phyloP scores from a whole-genome alignment of 805 yeast genomes.

The Starmerella tilneyi region DNA sequence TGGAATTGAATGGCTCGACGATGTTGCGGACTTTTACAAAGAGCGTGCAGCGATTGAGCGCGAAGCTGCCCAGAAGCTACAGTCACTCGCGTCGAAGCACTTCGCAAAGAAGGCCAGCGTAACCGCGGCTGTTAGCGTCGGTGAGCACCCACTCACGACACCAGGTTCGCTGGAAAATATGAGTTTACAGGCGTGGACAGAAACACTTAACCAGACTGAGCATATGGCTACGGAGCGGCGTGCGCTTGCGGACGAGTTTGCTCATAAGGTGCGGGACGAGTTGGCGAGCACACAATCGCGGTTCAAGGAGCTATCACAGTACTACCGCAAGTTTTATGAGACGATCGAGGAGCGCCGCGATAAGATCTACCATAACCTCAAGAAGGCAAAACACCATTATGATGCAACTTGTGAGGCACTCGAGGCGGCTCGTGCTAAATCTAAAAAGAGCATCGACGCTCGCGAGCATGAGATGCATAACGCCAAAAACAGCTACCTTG shows the following conservation, averaged over 20 bases:
- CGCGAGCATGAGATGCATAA: constrained; percentile 73
- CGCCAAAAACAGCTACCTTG: constrained; percentile 73
- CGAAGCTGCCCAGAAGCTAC: constrained; percentile 65
- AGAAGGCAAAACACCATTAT: constrained; percentile 61
- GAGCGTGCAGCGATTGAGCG: constrained; percentile 74
- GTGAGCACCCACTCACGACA: constrained; percentile 79
- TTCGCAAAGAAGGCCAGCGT: constrained; percentile 65
- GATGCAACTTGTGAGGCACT: constrained; percentile 70
- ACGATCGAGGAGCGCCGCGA: constrained; percentile 42
- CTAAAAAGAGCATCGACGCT: constrained; percentile 53
- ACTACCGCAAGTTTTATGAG: constrained; percentile 52
- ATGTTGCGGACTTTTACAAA: constrained; percentile 70
- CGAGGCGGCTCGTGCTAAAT: constrained; percentile 68
- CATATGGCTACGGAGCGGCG: constrained; percentile 57
- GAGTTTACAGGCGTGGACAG: constrained; percentile 80
- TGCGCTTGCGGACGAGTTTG: constrained; percentile 50
- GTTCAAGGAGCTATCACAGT: constrained; percentile 44
- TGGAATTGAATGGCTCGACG: constrained; percentile 65
- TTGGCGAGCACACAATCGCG: constrained; percentile 44
- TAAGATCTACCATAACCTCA: constrained; percentile 45
- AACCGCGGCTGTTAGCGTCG: constrained; percentile 66
- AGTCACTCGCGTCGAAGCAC: constrained; percentile 53
- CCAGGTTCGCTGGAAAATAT: constrained; percentile 94
- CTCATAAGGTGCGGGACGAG: constrained; percentile 50
- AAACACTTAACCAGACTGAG: constrained; percentile 75